Base-by-base conservation (phyloP, 148 eudicot genomes). In the Silene uniflora region DNA sequence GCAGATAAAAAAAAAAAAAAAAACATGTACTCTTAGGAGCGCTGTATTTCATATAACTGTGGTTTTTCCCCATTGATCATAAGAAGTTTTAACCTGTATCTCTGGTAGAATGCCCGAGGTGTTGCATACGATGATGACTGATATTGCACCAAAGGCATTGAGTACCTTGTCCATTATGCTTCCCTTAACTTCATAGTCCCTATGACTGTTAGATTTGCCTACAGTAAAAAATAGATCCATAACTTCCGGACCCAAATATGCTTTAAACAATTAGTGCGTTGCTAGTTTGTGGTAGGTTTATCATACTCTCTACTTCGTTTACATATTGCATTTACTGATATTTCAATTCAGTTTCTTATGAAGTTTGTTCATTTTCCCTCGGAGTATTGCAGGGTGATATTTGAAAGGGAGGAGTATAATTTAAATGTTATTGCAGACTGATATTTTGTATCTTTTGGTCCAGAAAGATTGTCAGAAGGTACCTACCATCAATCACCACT, bases 81-180 rank as follows among this genome's bases (percentile, higher is more conserved):
- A 17, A 32, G 52, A 35, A 56, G 0, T 54, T 2, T 17, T 68
- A 49, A 89, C 92, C 90, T 89, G 90, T 72, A 89, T 87, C 81
- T 89, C 92, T 55, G 75, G 84, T 72, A 86, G 72, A 84, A 89
- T 88, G 66, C 89, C 93, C 19, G 86, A 73, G 14, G 80, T 80
- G 78, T 89, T 89, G 88, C 87, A 81, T 24, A 86, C 87, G 7
- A 89, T 80, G 54, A 89, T 88, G 76, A 87, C 88, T 18, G 93
- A 76, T 65, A 88, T 49, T 7, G 93, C 93, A 29, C 88, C 84
- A 47, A 89, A 83, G 65, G 82, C 84, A 55, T 76, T 81, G 63
- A 80, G 80, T 62, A 89, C 80, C 83, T 81, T 85, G 55, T 60
- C 82, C 35, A 71, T 49, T 54, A 64, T 78, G 85, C 77, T 86